Evolutionary conservation across 2,329 filamentous ascomycete genomes (phyloP).

Genomic region (Fusarium hostae): DNA sequence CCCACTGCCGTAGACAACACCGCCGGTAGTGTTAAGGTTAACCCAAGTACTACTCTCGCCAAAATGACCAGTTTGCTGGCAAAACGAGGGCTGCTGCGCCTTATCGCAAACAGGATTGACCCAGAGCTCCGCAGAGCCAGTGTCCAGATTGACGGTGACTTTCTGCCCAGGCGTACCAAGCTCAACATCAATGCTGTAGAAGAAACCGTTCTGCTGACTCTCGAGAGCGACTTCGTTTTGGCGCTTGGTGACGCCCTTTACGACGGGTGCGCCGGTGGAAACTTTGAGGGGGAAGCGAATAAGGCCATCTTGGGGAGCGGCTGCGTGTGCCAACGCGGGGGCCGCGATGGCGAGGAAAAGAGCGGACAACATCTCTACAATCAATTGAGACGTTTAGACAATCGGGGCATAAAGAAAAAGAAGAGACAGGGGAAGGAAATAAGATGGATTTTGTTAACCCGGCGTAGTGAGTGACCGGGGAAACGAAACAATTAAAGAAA

Average conservation of each 20-base stretch:
- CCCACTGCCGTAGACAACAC: constrained; percentile 49
- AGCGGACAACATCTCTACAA: constrained; percentile 45
- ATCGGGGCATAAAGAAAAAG: not conserved
- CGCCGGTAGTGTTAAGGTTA: constrained; percentile 41
- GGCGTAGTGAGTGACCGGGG: constrained; percentile 45
- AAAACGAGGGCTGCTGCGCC: constrained; percentile 44
- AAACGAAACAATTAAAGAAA: constrained; percentile 14
- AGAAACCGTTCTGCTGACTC: constrained; percentile 47
- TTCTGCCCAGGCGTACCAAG: constrained; percentile 53
- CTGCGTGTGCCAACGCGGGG: constrained; percentile 42
- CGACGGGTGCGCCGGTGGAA: constrained; percentile 42
- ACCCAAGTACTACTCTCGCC: constrained; percentile 46
- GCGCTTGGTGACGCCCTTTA: constrained; percentile 45
- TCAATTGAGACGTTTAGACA: constrained; percentile 1
- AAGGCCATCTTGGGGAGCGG: constrained; percentile 38
- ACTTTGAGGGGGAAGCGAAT: constrained; percentile 47
- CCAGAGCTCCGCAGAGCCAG: constrained; percentile 56
- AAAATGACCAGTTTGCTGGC: constrained; percentile 47
- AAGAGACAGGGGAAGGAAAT: not conserved
- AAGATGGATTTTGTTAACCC: constrained; percentile 27
- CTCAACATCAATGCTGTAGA: constrained; percentile 53
- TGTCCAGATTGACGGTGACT: constrained; percentile 55
- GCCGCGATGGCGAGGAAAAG: constrained; percentile 46
- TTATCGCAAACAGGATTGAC: constrained; percentile 55
- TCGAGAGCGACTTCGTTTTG: constrained; percentile 44